These are phyloP conservation scores for Thalassiosira ordinaria DNA, from an alignment of 352 stramenopile species.

Conservation along the genomic window DNA sequence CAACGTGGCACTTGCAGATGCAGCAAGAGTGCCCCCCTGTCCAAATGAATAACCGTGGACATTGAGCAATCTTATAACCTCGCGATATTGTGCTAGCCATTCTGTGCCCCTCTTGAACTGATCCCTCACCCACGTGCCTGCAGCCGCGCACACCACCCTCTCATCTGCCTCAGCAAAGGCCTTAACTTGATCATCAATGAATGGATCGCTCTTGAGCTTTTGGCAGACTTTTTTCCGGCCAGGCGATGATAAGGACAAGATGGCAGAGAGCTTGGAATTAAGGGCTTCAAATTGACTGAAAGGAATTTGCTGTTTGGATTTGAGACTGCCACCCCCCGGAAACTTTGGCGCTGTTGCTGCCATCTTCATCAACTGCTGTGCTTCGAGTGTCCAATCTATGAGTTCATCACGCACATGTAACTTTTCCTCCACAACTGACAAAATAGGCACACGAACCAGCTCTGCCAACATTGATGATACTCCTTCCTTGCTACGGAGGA, in stretches of 20 bases:
- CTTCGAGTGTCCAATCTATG: conserved; percentile 62
- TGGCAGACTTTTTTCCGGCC: conserved; percentile 41
- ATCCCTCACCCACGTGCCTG: conserved; percentile 39
- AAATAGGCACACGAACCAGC: conserved; percentile 53
- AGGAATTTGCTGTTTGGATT: conserved; percentile 20
- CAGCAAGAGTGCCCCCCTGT: conserved; percentile 20
- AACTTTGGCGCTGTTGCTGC: not conserved
- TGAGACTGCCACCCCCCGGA: not conserved
- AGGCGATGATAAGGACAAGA: conserved; percentile 54
- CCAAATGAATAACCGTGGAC: conserved; percentile 56
- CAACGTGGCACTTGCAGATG: not conserved
- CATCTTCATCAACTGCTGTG: conserved; percentile 39
- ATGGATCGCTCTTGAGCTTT: conserved; percentile 46
- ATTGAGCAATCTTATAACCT: conserved; percentile 65
- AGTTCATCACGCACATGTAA: conserved; percentile 60
- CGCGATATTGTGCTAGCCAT: conserved; percentile 71
- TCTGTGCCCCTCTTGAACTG: conserved; percentile 52
- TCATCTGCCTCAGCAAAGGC: conserved; percentile 65
- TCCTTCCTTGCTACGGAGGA: conserved; percentile 44
- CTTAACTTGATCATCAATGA: conserved; percentile 64
- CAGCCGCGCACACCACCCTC: conserved; percentile 35
- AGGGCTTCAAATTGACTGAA: conserved; percentile 59
- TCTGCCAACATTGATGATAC: conserved; percentile 48
- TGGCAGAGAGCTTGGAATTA: conserved; percentile 46
- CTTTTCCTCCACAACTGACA: conserved; percentile 76